A percentile compares a stretch with the other conserved stretches of the same genome.
Conservation (phyloP, 108 stramenopile genomes). For the Cyclotella choctawhatcheeana region DNA sequence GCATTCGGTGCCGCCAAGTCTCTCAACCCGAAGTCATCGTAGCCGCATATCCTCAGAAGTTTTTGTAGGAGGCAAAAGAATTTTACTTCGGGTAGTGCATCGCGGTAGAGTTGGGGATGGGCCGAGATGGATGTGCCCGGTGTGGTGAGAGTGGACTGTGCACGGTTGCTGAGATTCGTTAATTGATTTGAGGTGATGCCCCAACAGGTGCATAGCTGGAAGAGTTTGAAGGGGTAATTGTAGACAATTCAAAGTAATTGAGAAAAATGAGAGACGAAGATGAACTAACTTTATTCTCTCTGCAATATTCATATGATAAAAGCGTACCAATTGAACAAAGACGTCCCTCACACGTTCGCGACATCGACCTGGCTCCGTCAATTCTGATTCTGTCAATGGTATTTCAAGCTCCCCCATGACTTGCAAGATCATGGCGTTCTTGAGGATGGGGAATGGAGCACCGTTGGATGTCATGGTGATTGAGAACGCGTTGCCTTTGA, state of each 20-base stretch:
- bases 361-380: conserved; percentile 81
- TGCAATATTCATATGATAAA: neutral
- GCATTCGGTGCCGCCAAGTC: conserved; percentile 78
- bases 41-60: conserved; percentile 86
- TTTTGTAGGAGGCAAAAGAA: conserved; percentile 78
- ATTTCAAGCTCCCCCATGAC: conserved; percentile 85
- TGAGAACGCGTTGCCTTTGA: neutral
- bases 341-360: conserved; percentile 82
- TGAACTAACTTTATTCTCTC: too few species aligned
- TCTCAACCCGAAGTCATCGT: conserved; percentile 88
- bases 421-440: conserved; percentile 80
- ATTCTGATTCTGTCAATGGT: conserved; percentile 74
- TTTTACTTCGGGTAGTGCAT: conserved; percentile 81
- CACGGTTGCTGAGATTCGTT: conserved; percentile 20
- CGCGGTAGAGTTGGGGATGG: conserved; percentile 87
- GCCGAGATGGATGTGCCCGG: conserved; percentile 10
- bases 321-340: conserved; percentile 67
- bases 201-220: conserved; percentile 62
- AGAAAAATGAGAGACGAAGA: too few species aligned
- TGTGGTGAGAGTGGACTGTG: conserved; percentile 3
- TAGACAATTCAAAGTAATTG: conserved; percentile 4
- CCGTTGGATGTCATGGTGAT: conserved; percentile 10
- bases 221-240: neutral
- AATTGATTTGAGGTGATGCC: conserved; percentile 59
- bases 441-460: conserved; percentile 76